Percentiles rank a stretch among this genome's conserved stretches.
These are phyloP conservation scores for Tephrocybe rancida DNA, from an alignment of 768 basidiomycete species.

Conservation along the genomic window DNA sequence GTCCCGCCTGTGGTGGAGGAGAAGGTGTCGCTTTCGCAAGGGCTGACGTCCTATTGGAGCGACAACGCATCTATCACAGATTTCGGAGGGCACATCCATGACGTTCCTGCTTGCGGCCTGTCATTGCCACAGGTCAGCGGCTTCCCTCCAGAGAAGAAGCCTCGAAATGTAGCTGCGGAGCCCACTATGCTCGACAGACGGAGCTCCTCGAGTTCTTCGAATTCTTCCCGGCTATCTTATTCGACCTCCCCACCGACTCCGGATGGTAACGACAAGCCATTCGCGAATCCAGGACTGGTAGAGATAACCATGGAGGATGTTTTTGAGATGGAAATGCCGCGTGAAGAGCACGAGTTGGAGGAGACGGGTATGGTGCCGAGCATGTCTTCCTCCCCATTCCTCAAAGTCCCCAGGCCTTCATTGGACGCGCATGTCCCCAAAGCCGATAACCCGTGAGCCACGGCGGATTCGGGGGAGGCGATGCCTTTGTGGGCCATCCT, in stretches of 20 bases:
- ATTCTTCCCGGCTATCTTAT: constrained; percentile 13
- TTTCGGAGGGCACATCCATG: not conserved
- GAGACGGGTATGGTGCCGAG: constrained; percentile 3
- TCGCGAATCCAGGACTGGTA: not conserved
- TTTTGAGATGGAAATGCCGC: constrained; percentile 2
- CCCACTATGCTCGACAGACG: constrained; percentile 10
- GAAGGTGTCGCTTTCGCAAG: constrained; percentile 2
- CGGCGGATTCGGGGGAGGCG: not conserved
- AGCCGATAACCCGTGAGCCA: not conserved
- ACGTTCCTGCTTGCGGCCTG: not conserved
- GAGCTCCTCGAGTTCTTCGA: constrained; percentile 4
- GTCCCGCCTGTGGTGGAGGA: constrained; percentile 17
- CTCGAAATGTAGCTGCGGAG: not conserved
- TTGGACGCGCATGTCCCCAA: not conserved
- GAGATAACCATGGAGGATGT: constrained; percentile 11
- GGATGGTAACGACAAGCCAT: constrained; percentile 5
- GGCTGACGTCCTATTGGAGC: constrained; percentile 22
- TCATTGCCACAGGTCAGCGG: constrained; percentile 6
- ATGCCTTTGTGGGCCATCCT: not conserved
- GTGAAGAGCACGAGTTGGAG: not conserved
- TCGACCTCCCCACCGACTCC: constrained; percentile 17
- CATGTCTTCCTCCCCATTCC: constrained; percentile 11
- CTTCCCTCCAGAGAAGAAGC: not conserved
- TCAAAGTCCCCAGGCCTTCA: not conserved
- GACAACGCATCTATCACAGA: constrained; percentile 15